Percentiles rank a stretch among this genome's conserved stretches.
These are phyloP conservation scores for Candida chauliodis DNA, from an alignment of 805 yeast genomes.

Conservation along the genomic window DNA sequence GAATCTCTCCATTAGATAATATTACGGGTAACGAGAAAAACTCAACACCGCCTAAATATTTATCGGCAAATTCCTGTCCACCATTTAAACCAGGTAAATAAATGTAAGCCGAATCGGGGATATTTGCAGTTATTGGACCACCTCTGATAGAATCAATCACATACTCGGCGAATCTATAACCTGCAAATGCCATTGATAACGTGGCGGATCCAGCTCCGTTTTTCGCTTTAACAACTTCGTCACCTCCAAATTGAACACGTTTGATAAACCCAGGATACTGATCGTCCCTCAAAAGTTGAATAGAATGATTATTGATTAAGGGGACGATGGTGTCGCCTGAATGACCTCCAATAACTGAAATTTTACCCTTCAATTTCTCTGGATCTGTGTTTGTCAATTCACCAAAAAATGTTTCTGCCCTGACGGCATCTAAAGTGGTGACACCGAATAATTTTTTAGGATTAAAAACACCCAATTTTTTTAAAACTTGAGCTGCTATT, in stretches of 20 bases:
- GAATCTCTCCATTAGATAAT: constrained; percentile 35
- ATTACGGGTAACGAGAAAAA: constrained; percentile 49
- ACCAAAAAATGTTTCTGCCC: constrained; percentile 45
- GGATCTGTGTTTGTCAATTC: constrained; percentile 32
- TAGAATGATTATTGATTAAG: constrained; percentile 21
- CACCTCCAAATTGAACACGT: constrained; percentile 71
- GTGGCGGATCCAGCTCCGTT: constrained; percentile 95
- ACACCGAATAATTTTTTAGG: constrained; percentile 45
- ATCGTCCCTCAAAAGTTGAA: constrained; percentile 10
- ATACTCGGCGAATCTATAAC: constrained; percentile 70
- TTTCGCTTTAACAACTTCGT: constrained; percentile 93
- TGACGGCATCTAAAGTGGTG: constrained; percentile 43
- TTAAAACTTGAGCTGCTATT: constrained; percentile 47
- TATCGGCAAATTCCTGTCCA: constrained; percentile 41
- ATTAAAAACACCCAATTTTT: constrained; percentile 43
- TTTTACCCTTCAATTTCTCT: constrained; percentile 31
- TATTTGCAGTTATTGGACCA: constrained; percentile 11
- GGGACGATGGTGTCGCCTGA: constrained; percentile 48
- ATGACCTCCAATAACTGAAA: constrained; percentile 45
- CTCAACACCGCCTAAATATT: constrained; percentile 34
- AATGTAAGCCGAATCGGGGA: constrained; percentile 48
- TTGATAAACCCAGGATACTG: constrained; percentile 29
- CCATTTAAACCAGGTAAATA: constrained; percentile 53
- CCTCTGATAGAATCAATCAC: constrained; percentile 32
- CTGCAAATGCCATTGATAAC: constrained; percentile 93